phyloP scores from a whole-genome alignment of 495 filamentous ascomycete species.

The Penicillium tannophilum region DNA sequence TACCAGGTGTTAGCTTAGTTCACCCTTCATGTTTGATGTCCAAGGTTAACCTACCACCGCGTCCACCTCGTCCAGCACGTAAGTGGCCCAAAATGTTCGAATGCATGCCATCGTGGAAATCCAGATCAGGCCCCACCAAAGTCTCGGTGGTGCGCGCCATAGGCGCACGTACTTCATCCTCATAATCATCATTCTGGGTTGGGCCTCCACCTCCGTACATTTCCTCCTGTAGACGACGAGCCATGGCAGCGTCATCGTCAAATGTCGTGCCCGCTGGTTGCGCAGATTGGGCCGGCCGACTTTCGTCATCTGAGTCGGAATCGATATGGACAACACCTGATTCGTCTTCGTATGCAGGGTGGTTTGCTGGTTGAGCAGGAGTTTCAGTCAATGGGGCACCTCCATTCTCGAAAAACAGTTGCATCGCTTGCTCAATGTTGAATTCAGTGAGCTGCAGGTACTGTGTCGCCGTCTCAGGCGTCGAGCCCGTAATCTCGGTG shows the following conservation, averaged over 20 bases:
- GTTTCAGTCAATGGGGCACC: slow-evolving; percentile 53
- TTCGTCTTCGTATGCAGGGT: slow-evolving; percentile 48
- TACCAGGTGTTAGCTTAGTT: slow-evolving; percentile 23
- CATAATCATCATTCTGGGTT: slow-evolving; percentile 32
- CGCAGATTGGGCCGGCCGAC: slow-evolving; percentile 8
- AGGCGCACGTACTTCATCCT: slow-evolving; percentile 79
- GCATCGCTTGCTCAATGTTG: slow-evolving; percentile 80
- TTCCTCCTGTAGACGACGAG: slow-evolving; percentile 87
- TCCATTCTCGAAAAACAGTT: slow-evolving; percentile 85
- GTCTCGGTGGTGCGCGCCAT: slow-evolving; percentile 92
- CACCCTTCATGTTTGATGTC: not conserved
- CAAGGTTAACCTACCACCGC: slow-evolving; percentile 42
- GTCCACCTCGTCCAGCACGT: slow-evolving; percentile 54
- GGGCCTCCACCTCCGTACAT: slow-evolving; percentile 64
- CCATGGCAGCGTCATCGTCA: slow-evolving; percentile 94
- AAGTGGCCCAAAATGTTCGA: slow-evolving; percentile 68
- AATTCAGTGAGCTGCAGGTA: slow-evolving; percentile 82
- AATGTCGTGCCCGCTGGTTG: slow-evolving; percentile 32
- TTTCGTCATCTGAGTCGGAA: slow-evolving; percentile 69
- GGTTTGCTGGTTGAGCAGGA: slow-evolving; percentile 32
- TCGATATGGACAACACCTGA: slow-evolving; percentile 70
- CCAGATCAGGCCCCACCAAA: slow-evolving; percentile 71
- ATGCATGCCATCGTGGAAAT: slow-evolving; percentile 61
- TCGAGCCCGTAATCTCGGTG: slow-evolving; percentile 65
- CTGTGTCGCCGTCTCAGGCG: slow-evolving; percentile 65